Percentiles rank a stretch among this genome's conserved stretches.
phyloP scores from a whole-genome alignment of 441 rosid genomes.

The Croton laevigatus region DNA sequence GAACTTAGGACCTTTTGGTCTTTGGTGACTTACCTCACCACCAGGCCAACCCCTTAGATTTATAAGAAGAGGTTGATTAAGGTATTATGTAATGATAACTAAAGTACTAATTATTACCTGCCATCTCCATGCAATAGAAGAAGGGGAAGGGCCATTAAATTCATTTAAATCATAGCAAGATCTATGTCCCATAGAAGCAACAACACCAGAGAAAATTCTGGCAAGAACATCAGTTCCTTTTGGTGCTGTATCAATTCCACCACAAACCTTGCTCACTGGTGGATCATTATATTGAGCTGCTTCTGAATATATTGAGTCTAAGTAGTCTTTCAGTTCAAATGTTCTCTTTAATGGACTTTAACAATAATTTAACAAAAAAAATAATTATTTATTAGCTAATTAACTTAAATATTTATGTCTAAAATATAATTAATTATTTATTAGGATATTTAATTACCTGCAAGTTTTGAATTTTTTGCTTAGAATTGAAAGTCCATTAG shows the following conservation, averaged over 20 bases:
- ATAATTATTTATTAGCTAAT: too few species aligned
- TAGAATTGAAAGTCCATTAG: slow-evolving; percentile 44
- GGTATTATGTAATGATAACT: too few species aligned
- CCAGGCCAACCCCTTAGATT: too few species aligned
- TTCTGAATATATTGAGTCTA: slow-evolving; percentile 25
- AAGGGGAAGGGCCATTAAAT: background rate
- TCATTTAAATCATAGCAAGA: slow-evolving; percentile 29
- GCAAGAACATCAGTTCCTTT: slow-evolving; percentile 29
- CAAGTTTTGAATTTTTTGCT: slow-evolving; percentile 53
- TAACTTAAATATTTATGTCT: too few species aligned
- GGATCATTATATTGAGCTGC: slow-evolving; percentile 65
- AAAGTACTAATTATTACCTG: too few species aligned
- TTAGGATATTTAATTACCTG: too few species aligned
- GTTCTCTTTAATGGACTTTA: background rate
- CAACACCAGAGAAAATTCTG: slow-evolving; percentile 52
- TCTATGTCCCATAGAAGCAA: slow-evolving; percentile 37
- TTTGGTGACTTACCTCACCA: too few species aligned
- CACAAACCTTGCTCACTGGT: slow-evolving; percentile 47
- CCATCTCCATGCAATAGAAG: slow-evolving; percentile 3
- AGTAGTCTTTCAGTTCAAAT: slow-evolving; percentile 37
- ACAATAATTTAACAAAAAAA: background rate
- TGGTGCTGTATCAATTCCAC: slow-evolving; percentile 41
- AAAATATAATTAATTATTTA: too few species aligned
- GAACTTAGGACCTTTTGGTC: too few species aligned
- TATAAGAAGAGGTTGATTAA: too few species aligned